Base-by-base conservation (phyloP, 805 yeast genomes). In the Saccharomycopsis malanga region DNA sequence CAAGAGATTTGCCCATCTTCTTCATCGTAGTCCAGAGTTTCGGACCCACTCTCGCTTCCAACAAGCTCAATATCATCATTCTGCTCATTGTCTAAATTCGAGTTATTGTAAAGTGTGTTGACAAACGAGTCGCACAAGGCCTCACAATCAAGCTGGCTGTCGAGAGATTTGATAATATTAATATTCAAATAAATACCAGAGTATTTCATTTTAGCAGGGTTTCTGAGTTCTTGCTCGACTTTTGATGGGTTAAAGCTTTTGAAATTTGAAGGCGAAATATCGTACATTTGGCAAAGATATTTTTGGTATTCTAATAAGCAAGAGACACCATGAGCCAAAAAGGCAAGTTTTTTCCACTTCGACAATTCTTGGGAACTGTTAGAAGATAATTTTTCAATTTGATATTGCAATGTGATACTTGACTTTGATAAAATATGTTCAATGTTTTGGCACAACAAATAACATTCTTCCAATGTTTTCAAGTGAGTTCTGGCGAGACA, bases 391-490 rank as follows among this genome's bases (percentile, higher is more conserved):
- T 44, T 41, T 50, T 44, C 46, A 60, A 48, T 39, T 53, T 25
- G 45, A 48, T 37, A 45, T 46, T 44, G 48, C 55, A 74, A 50
- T 22, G 67, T 67, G 18, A 65, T 54, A 2, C 76, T 79, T 36
- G 71, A 70, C 3, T 65, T 60, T 1, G 70, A 56, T 1, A 76
- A 54, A 0, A 69, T 49, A 38, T 67, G 58, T 46, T 79, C 79
- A 30, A 80, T 56, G 1, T 65, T 70, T 39, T 63, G 59, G 2
- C 77, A 55, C 1, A 80, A 25, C 0, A 65, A 49, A 39, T 72
- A 68, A 0, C 76, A 70, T 44, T 82, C 87, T 46, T 81, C 86
- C 39, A 70, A 58, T 0, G 70, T 64, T 0, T 56, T 53, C 37
- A 77, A 69, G 2, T 63, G 64, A 14, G 71, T 55, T 2, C 57